Base-by-base conservation (phyloP, 345 rosid species). In the Geranium brycei region DNA sequence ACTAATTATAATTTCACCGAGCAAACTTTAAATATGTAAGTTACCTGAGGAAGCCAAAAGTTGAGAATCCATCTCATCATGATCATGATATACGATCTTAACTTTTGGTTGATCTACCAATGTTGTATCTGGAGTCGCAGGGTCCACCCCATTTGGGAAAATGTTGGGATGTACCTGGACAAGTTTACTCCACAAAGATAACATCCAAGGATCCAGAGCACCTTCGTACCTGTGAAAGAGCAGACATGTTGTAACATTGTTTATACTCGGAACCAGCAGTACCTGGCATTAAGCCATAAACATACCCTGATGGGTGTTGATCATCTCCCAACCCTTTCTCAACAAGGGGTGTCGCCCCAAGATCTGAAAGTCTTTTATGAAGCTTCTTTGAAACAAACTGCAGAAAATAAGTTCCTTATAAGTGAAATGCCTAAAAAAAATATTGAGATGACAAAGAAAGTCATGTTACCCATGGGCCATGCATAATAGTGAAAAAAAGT, bases 351-450 rank as follows among this genome's bases (percentile, higher is more conserved):
- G 63, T 73, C 17, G 87, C 97, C 60, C 97, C 99, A 65, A 93
- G 95, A 80, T 85, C 89, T 14, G 76, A 76, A 68, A 93, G 86
- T 65, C 99, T 90, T 72, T 83, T 87, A 75, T 90, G 96, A 70
- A 93, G 85, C 79, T 80, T 93, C 83, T 93, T 93, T 63, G 97
- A 97, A 69, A 80, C 99, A 90, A 87, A 88, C 99, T 90, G 81
- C 77, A 82, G 12, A 68, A 62, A 65, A 62, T 30, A 57, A 66
- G 64, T 69, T 40, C 12, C 17, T 41, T 51, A 7, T 35, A 23
- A 31, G 61, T 53, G 51, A 28, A 23, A n/a, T 14, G 40, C 4
- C 53, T 18, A n/a, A 23, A 64, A 5, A 17, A 53, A 28, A 23
- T 23, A 1, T 23, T 23, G 28, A 23, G 28, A 23, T 23, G 28